Conservation (phyloP, 1,139 yeast species). For the Suhomyces guaymorum region DNA sequence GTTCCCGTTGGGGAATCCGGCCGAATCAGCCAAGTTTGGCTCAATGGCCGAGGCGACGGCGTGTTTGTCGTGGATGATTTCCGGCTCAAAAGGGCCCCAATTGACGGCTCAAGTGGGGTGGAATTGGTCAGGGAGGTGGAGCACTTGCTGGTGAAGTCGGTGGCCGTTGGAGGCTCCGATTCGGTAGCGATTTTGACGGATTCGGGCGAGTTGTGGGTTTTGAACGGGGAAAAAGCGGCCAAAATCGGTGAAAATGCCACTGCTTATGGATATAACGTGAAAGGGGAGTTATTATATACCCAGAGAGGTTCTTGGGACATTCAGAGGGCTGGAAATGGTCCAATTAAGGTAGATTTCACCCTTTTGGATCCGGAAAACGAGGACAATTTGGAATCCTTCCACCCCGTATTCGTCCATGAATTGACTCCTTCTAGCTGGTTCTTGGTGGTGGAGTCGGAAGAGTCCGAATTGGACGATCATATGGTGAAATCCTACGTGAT, state of each 20-base stretch:
- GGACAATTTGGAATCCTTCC: constrained; percentile 3
- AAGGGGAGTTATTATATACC: no score
- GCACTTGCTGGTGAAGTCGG: no score
- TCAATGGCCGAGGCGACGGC: constrained; percentile 15
- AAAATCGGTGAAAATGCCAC: no score
- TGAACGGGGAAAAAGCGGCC: no score
- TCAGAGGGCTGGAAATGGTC: no score
- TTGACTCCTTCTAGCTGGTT: constrained; percentile 17
- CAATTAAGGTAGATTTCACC: no score
- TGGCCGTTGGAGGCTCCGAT: no score
- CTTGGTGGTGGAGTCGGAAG: constrained; percentile 24
- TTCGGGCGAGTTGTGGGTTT: no score
- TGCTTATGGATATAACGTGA: no score
- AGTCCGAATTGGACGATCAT: constrained; percentile 25
- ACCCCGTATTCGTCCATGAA: constrained; percentile 11
- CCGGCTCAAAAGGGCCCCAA: background rate
- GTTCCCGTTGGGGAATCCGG: no score
- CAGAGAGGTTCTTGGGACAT: no score
- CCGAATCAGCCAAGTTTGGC: constrained; percentile 30
- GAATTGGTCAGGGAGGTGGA: background rate
- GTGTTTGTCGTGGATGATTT: constrained; percentile 4
- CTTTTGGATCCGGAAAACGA: constrained; percentile 9
- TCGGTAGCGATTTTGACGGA: background rate
- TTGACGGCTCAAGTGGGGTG: background rate
- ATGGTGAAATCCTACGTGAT: constrained; percentile 20